Conservation (phyloP, 257 asterid genomes). For the Rehmannia glutinosa region DNA sequence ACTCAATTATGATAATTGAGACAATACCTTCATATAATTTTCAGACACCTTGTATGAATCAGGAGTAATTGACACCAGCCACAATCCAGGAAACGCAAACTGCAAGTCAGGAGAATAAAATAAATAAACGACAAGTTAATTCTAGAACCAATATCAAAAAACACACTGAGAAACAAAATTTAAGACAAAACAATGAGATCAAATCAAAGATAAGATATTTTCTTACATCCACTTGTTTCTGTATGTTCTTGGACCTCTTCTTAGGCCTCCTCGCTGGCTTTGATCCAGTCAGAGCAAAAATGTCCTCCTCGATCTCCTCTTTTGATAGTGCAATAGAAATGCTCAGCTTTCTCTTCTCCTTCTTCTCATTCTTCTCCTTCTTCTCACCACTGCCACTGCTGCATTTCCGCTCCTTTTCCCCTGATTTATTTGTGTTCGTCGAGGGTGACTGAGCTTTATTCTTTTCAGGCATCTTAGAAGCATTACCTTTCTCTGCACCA, state of each 20-base stretch:
- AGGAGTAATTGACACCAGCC: conserved; percentile 49
- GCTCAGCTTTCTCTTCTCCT: conserved; percentile 33
- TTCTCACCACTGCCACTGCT: not conserved
- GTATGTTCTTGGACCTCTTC: conserved; percentile 46
- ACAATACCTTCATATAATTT: conserved; percentile 38
- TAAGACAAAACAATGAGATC: not conserved
- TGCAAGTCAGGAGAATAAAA: conserved; percentile 22
- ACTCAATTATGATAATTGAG: not conserved
- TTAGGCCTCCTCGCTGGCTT: conserved; percentile 63
- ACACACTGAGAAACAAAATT: no score
- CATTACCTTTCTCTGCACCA: conserved; percentile 1
- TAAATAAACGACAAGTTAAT: not conserved
- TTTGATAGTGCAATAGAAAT: conserved; percentile 32
- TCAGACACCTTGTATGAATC: conserved; percentile 52
- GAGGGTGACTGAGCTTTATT: conserved; percentile 16
- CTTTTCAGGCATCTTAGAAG: conserved; percentile 16
- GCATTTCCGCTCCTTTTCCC: conserved; percentile 14
- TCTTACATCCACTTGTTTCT: conserved; percentile 58
- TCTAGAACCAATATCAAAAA: no score
- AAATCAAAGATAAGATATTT: not conserved
- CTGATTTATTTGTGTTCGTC: conserved; percentile 13
- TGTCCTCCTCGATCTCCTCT: conserved; percentile 64
- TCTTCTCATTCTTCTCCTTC: conserved; percentile 7
- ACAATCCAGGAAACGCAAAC: conserved; percentile 55
- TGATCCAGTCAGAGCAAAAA: conserved; percentile 41